Evolutionary conservation across 2,329 filamentous ascomycete species (phyloP), one percentile per base, ranked within the genome.

Genomic region (Epichloe glyceriae): DNA sequence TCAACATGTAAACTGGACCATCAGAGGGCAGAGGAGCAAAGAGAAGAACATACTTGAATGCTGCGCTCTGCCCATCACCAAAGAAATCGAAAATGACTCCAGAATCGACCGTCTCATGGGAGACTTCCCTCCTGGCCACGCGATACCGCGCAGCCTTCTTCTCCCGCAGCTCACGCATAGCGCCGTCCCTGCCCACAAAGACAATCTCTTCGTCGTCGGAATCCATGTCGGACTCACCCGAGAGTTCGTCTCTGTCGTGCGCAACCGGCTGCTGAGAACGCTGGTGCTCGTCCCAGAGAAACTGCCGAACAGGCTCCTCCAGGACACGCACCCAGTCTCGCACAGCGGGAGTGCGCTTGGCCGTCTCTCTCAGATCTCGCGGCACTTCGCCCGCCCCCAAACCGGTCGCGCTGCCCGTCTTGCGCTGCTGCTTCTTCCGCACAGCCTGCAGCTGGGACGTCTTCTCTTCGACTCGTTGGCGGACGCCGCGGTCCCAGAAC

Each of bases 191-290:
- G 1, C 87, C 90, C 5, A 94, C 82, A 64, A 96, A 96, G 11
- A 96, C 89, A 57, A 96, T 88, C 69, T 95, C 88, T 55, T 95
- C 89, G 54, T 94, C 88, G 33, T 68, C 65, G 1, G 65, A 67
- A 56, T 79, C 75, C 50, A 71, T 67, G 46, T 72, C 69, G 15
- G 52, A 54, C 26, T 43, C 34, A 4, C 39, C 38, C 20, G 46
- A 41, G 6, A 51, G 6, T 15, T 44, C 49, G 47, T 46, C 43
- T 2, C 15, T 10, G 17, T 26, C 30, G 69, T 67, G 17, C 59
- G 64, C 5, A 44, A 17, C 20, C 38, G 49, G 46, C 26, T 50
- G 46, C 10, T 51, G 51, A 3, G 41, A 40, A 15, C 45, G 50
- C 33, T 45, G 46, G 33, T 56, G 55, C 48, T 60, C 74, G 50